Conservation (phyloP, 768 basidiomycete genomes). For the Suillus americanus region DNA sequence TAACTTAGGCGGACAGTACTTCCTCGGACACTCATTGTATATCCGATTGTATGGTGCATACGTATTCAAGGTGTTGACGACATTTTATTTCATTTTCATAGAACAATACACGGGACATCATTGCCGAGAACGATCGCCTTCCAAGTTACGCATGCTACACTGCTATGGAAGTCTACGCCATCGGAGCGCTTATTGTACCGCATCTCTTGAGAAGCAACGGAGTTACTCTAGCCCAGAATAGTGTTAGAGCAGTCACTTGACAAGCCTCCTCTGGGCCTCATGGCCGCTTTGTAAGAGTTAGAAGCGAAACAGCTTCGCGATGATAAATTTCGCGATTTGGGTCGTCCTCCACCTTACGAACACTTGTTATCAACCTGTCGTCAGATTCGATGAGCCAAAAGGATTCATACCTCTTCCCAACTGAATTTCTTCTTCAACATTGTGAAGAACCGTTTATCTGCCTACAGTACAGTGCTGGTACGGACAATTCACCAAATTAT, state of each 20-base stretch:
- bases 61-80: background rate
- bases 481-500: constrained; percentile 5
- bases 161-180: background rate
- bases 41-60: background rate
- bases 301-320: constrained; percentile 65
- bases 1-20: background rate
- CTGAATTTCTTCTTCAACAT: constrained; percentile 76
- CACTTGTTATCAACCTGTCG: constrained; percentile 4
- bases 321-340: constrained; percentile 55
- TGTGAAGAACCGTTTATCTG: constrained; percentile 84
- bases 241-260: background rate
- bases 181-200: background rate
- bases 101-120: background rate
- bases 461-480: constrained; percentile 42
- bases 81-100: background rate
- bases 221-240: background rate
- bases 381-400: background rate
- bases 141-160: background rate
- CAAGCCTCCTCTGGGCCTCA: constrained; percentile 1
- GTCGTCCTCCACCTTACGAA: constrained; percentile 59
- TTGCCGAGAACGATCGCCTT: background rate
- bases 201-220: background rate
- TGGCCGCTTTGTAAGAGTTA: constrained; percentile 35
- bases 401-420: constrained; percentile 58
- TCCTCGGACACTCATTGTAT: background rate